A percentile compares a stretch with the other conserved stretches of the same genome.
These are phyloP conservation scores for Pythium utonaiense DNA, from an alignment of 352 stramenopile genomes.

Conservation along the genomic window DNA sequence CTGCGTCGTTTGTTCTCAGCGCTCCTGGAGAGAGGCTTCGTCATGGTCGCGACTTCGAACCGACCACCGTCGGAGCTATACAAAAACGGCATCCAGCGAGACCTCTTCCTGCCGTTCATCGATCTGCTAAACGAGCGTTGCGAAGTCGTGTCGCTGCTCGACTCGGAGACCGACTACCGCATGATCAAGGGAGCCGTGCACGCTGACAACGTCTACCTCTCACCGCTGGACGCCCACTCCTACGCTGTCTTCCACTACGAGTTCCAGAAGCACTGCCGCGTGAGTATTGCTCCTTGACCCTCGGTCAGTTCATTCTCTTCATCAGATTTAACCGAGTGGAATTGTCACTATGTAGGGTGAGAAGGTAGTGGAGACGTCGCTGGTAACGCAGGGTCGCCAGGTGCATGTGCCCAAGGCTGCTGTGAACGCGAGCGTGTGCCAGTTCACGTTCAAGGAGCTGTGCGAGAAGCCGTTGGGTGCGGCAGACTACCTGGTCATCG, in stretches of 20 bases:
- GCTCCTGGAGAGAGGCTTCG: constrained; percentile 88
- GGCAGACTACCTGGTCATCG: constrained; percentile 94
- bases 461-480: constrained; percentile 92
- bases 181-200: constrained; percentile 58
- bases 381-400: constrained; percentile 67
- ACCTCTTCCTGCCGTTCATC: constrained; percentile 97
- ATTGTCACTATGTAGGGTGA: constrained; percentile 28
- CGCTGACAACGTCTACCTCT: constrained; percentile 72
- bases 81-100: constrained; percentile 94
- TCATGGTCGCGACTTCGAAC: constrained; percentile 97
- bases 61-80: constrained; percentile 93
- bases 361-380: constrained; percentile 36
- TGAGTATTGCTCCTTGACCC: constrained; percentile 9
- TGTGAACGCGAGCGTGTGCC: constrained; percentile 45
- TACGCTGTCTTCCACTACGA: constrained; percentile 62
- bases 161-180: constrained; percentile 82
- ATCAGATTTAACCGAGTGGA: background rate
- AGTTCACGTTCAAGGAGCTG: constrained; percentile 96
- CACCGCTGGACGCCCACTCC: constrained; percentile 42
- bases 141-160: constrained; percentile 67
- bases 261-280: constrained; percentile 54
- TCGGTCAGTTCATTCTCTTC: background rate
- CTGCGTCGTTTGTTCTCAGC: constrained; percentile 90
- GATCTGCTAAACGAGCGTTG: constrained; percentile 90
- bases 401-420: constrained; percentile 63